phyloP scores from a whole-genome alignment of 441 rosid genomes.

The Brassica balearica region DNA sequence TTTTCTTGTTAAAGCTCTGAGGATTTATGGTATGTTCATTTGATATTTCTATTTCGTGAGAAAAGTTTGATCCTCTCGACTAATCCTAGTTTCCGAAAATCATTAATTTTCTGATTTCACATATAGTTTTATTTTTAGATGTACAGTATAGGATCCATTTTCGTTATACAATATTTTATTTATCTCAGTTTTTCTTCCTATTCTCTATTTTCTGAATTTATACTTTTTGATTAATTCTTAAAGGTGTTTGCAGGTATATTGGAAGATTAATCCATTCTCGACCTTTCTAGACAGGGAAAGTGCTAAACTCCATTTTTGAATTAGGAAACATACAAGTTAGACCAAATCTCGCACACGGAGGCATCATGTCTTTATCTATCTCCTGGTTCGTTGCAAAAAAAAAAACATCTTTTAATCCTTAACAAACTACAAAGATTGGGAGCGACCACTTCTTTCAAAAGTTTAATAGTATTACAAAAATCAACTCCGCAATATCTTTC shows the following conservation, averaged over 20 bases:
- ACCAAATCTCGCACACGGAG: not conserved
- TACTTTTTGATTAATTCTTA: no score
- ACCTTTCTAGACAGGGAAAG: not conserved
- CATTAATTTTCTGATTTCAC: not conserved
- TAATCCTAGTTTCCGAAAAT: not conserved
- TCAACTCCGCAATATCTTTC: not conserved
- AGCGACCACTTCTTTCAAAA: not conserved
- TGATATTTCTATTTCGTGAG: conserved; percentile 10
- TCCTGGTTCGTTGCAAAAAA: not conserved
- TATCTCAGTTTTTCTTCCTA: conserved; percentile 7
- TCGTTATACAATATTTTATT: not conserved
- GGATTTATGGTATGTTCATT: conserved; percentile 3
- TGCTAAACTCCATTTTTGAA: not conserved
- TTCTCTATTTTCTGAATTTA: no score
- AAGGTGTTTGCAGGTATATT: no score
- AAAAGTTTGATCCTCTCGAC: not conserved
- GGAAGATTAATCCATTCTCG: not conserved
- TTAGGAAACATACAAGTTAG: not conserved
- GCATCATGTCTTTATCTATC: not conserved
- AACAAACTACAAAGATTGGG: not conserved
- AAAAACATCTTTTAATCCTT: not conserved
- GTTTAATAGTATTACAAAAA: not conserved
- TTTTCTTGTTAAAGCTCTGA: not conserved
- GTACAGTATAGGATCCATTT: not conserved
- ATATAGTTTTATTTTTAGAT: not conserved